These are phyloP conservation scores for Phytophthora cajani DNA, from an alignment of 352 stramenopile species.

Conservation along the genomic window DNA sequence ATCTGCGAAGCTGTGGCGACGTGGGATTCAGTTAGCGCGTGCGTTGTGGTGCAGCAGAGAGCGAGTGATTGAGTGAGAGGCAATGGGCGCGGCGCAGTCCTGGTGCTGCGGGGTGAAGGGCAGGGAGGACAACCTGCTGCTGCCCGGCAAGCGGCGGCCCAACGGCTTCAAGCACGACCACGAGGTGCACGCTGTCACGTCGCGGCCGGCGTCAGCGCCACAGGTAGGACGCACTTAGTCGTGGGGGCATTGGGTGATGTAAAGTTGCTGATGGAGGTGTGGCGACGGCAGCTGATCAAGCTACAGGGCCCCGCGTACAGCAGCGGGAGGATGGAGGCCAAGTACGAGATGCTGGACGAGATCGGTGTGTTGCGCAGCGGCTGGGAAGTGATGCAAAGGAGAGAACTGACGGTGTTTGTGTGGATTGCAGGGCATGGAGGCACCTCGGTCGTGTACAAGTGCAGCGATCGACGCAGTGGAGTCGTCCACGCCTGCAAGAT, in stretches of 20 bases:
- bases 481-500: slow-evolving; percentile 83
- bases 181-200: slow-evolving; percentile 28
- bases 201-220: slow-evolving; percentile 39
- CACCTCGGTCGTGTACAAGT: slow-evolving; percentile 88
- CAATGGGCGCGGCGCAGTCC: slow-evolving; percentile 53
- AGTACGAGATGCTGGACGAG: slow-evolving; percentile 85
- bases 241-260: neutral
- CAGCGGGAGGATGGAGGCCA: slow-evolving; percentile 73
- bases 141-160: slow-evolving; percentile 49
- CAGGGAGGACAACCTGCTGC: slow-evolving; percentile 43
- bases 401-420: neutral
- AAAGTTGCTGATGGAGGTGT: neutral
- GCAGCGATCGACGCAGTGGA: slow-evolving; percentile 65
- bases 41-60: neutral
- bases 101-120: slow-evolving; percentile 61
- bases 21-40: neutral
- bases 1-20: slow-evolving; percentile 19
- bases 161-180: slow-evolving; percentile 53
- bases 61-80: slow-evolving; percentile 4
- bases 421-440: slow-evolving; percentile 70
- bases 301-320: slow-evolving; percentile 76
- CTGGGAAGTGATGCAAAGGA: neutral
- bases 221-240: slow-evolving; percentile 28
- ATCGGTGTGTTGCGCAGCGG: slow-evolving; percentile 63
- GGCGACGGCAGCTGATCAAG: slow-evolving; percentile 64